Conservation (phyloP, 2,329 filamentous ascomycete species). For the Fusarium sterilihyphosum region DNA sequence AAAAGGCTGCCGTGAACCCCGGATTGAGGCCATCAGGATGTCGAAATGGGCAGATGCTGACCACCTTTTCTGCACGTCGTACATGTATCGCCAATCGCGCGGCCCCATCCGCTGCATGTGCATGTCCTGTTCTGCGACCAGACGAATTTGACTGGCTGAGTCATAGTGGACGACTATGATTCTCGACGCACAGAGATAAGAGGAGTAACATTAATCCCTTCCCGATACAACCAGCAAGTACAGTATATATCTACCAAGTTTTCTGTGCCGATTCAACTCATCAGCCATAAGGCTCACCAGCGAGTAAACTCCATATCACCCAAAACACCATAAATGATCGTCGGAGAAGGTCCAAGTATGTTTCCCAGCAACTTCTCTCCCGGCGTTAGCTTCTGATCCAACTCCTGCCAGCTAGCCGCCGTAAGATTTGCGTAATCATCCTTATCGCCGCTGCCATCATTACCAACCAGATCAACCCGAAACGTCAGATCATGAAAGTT, state of each 20-base stretch:
- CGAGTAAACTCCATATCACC: not conserved
- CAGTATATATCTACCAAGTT: no score
- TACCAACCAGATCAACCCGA: not conserved
- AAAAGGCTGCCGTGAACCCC: not conserved
- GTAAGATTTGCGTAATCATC: accelerated
- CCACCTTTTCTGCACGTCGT: constrained; percentile 8
- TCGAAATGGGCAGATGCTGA: constrained; percentile 13
- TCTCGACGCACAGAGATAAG: not conserved
- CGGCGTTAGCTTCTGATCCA: not conserved
- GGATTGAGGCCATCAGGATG: not conserved
- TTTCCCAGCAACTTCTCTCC: not conserved
- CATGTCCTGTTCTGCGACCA: not conserved
- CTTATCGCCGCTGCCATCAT: accelerated
- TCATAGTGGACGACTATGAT: no score
- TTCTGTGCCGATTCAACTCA: no score
- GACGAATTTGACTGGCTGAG: not conserved
- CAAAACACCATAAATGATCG: accelerated
- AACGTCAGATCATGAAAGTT: not conserved
- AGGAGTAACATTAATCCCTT: not conserved
- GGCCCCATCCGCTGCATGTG: not conserved
- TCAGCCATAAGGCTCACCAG: not conserved
- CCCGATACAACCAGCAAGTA: not conserved
- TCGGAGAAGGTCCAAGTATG: not conserved
- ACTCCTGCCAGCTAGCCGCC: not conserved
- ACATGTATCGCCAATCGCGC: not conserved